Evolutionary conservation across 2,329 filamentous ascomycete species (phyloP).

Genomic region (Byssothecium circinans): DNA sequence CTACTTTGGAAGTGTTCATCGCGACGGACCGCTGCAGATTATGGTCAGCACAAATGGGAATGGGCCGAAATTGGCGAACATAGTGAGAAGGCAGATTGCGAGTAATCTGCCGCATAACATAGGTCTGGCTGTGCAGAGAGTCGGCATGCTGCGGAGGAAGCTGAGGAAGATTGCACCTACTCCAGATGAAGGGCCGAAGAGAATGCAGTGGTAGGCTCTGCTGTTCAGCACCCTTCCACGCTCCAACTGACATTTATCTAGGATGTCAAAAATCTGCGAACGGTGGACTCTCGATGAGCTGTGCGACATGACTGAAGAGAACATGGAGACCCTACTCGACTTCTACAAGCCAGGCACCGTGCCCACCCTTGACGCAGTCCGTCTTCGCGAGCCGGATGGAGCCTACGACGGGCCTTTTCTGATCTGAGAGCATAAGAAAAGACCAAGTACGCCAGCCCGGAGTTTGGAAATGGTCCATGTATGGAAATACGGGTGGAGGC

Average conservation of each 20-base stretch:
- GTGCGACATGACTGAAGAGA: constrained; percentile 76
- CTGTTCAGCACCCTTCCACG: not conserved
- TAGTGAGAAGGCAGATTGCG: constrained; percentile 82
- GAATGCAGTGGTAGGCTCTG: constrained; percentile 76
- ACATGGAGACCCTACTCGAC: constrained; percentile 78
- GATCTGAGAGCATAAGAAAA: constrained; percentile 28
- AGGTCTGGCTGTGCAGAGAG: constrained; percentile 81
- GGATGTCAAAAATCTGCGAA: constrained; percentile 93
- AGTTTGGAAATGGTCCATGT: constrained; percentile 1
- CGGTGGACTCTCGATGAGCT: constrained; percentile 83
- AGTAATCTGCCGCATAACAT: constrained; percentile 73
- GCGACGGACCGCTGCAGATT: constrained; percentile 92
- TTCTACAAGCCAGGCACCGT: constrained; percentile 63
- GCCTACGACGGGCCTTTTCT: constrained; percentile 53
- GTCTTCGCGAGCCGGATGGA: constrained; percentile 43
- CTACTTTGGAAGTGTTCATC: constrained; percentile 94
- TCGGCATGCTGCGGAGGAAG: constrained; percentile 78
- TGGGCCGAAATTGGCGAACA: constrained; percentile 85
- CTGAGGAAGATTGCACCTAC: constrained; percentile 75
- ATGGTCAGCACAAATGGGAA: constrained; percentile 99
- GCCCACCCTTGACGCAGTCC: constrained; percentile 48
- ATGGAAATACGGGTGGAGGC: too few relatives aligned
- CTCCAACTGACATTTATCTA: constrained; percentile 45
- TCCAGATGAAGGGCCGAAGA: constrained; percentile 73
- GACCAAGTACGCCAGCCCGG: not conserved